Conservation (phyloP, 495 filamentous ascomycete genomes). For the Bathelium albidoporum region DNA sequence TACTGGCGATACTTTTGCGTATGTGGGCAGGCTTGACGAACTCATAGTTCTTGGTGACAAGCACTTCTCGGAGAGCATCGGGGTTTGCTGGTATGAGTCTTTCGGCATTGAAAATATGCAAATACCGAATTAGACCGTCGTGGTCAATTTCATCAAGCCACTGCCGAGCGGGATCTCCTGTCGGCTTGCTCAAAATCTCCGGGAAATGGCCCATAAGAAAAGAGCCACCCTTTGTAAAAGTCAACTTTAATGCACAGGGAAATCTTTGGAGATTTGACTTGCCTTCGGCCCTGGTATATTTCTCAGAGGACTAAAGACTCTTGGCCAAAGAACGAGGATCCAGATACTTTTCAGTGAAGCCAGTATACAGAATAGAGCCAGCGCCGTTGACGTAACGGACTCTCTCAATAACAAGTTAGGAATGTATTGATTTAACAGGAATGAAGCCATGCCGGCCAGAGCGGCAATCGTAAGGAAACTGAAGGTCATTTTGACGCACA, state of each 20-base stretch:
- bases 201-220: constrained; percentile 47
- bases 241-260: background rate
- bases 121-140: constrained; percentile 74
- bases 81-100: constrained; percentile 55
- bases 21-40: constrained; percentile 62
- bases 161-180: constrained; percentile 49
- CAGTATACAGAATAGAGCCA: constrained; percentile 13
- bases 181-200: constrained; percentile 45
- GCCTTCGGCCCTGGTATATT: constrained; percentile 19
- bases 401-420: constrained; percentile 5
- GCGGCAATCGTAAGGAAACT: constrained; percentile 4
- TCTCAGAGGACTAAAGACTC: constrained; percentile 53
- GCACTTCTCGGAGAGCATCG: constrained; percentile 48
- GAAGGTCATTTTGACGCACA: constrained; percentile 5
- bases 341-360: constrained; percentile 13
- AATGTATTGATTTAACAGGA: constrained; percentile 11
- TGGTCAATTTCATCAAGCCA: constrained; percentile 75
- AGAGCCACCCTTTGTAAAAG: constrained; percentile 26
- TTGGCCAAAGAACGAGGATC: constrained; percentile 46
- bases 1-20: constrained; percentile 44
- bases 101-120: constrained; percentile 57
- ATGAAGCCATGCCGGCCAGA: constrained; percentile 9
- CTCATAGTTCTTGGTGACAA: constrained; percentile 62
- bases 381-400: constrained; percentile 1
- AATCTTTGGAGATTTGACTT: constrained; percentile 1